Evolutionary conservation across 139 green algal genomes (phyloP).

Genomic region (Chlamydomonas sphaeroides): DNA sequence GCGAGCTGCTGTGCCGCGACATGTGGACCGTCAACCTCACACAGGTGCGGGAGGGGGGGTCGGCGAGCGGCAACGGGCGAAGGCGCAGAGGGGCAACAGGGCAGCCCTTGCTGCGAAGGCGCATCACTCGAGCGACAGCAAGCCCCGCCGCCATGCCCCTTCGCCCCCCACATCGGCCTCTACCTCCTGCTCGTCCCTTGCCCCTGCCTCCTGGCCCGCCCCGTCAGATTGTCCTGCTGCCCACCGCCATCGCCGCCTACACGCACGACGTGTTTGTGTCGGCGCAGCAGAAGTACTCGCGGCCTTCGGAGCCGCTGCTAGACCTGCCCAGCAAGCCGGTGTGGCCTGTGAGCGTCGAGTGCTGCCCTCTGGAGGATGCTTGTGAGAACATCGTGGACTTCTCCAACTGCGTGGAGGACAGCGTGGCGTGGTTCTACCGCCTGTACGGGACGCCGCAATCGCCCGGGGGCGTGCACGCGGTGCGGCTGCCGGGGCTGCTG

Average conservation of each 20-base stretch:
- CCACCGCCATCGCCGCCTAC: constrained; percentile 44
- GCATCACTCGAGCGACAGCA: no score
- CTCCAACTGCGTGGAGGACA: not conserved
- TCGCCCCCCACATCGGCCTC: no score
- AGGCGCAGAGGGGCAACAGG: no score
- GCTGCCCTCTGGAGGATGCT: not conserved
- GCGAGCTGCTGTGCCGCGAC: constrained; percentile 58
- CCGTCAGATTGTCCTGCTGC: constrained; percentile 54
- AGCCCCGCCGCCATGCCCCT: no score
- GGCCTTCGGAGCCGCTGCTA: not conserved
- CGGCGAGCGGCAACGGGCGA: no score
- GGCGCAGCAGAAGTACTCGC: not conserved
- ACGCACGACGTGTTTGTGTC: not conserved
- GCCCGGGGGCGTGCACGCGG: not conserved
- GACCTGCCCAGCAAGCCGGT: not conserved
- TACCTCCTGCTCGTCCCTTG: no score
- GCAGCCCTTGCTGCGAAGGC: no score
- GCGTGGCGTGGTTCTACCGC: not conserved
- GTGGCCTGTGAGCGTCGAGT: not conserved
- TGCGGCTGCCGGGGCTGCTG: not conserved
- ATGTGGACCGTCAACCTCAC: constrained; percentile 28
- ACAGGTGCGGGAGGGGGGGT: no score
- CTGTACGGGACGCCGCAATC: not conserved
- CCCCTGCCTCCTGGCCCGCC: no score
- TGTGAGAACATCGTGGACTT: not conserved